Evolutionary conservation across 2,329 filamentous ascomycete genomes (phyloP), one percentile per base, ranked within the genome.

Genomic region (Chrysosporium queenslandicum): DNA sequence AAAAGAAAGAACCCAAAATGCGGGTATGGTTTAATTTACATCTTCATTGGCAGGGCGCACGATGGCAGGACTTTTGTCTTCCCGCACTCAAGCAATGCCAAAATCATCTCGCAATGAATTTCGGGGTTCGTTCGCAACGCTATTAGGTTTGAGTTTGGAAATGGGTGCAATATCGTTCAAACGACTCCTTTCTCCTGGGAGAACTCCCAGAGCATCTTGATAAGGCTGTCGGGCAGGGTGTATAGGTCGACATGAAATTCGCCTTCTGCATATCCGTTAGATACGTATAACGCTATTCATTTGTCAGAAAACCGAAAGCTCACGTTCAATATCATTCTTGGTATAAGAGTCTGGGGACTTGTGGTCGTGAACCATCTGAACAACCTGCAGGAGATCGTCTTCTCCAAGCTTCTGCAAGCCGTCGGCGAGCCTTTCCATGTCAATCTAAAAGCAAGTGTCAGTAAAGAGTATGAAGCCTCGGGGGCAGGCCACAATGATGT

Each of bases 171-270:
- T n/a, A n/a, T n/a, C n/a, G 27, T 9, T 63, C 58, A 72, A 55
- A 68, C 55, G 52, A 63, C 68, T 25, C 68, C 68, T 59, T 72
- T 74, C 46, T 74, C 70, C 50, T 66, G 66, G 39, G 80, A 80
- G 66, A 92, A 94, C 56, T 96, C 91, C 91, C 91, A 97, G 55
- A 98, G 82, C 81, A 88, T 89, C 70, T 92, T 94, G 66, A 92
- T 85, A 34, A 97, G 77, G 25, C 75, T 72, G 59, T 97, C 92
- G 0, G 92, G 90, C 58, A 98, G 81, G n/a, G 92, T 97, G 73
- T 95, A 97, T 54, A 98, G 78, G 65, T 98, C 92, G 61, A 98
- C 91, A 56, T 95, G 92, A 74, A 98, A 98, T 72, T 98, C 92
- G 64, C 92, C 92, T 64, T 90, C 89, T 87, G 63, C 46, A 45